Conservation (phyloP, 495 filamentous ascomycete genomes). For the Aspergillus steynii region DNA sequence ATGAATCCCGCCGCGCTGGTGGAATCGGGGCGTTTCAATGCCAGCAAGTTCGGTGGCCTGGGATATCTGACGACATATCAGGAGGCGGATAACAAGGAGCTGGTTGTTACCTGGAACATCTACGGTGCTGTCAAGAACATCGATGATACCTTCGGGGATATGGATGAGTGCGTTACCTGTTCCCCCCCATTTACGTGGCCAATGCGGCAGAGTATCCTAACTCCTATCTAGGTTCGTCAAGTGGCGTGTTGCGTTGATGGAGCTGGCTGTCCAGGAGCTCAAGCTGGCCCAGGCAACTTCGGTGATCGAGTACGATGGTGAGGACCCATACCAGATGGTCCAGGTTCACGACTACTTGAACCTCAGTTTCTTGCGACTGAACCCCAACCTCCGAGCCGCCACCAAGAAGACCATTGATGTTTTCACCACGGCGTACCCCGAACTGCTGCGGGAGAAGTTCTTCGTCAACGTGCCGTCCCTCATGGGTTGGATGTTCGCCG, state of each 20-base stretch:
- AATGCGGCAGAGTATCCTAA: slow-evolving; percentile 6
- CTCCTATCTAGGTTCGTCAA: slow-evolving; percentile 63
- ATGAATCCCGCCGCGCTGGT: slow-evolving; percentile 48
- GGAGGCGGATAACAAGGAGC: slow-evolving; percentile 41
- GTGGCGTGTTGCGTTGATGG: slow-evolving; percentile 88
- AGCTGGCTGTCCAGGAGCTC: slow-evolving; percentile 70
- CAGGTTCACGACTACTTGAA: slow-evolving; percentile 90
- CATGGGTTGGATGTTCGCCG: slow-evolving; percentile 82
- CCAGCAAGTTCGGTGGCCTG: slow-evolving; percentile 48
- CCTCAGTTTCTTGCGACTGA: slow-evolving; percentile 75
- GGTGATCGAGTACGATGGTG: slow-evolving; percentile 69
- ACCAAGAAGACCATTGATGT: slow-evolving; percentile 76
- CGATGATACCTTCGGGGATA: slow-evolving; percentile 71
- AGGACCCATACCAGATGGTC: slow-evolving; percentile 82
- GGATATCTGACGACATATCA: slow-evolving; percentile 55
- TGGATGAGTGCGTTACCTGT: slow-evolving; percentile 64
- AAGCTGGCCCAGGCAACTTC: slow-evolving; percentile 62
- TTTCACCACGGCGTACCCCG: slow-evolving; percentile 78
- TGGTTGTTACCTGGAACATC: slow-evolving; percentile 76
- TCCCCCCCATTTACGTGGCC: neutral
- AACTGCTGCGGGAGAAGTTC: slow-evolving; percentile 85
- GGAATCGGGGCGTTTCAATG: slow-evolving; percentile 52
- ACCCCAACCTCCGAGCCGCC: slow-evolving; percentile 66
- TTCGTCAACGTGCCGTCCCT: slow-evolving; percentile 87
- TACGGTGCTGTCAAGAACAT: slow-evolving; percentile 77